A percentile compares a stretch with the other conserved stretches of the same genome.
phyloP scores from a whole-genome alignment of 2,329 filamentous ascomycete genomes.

The Huntiella bhutanensis region DNA sequence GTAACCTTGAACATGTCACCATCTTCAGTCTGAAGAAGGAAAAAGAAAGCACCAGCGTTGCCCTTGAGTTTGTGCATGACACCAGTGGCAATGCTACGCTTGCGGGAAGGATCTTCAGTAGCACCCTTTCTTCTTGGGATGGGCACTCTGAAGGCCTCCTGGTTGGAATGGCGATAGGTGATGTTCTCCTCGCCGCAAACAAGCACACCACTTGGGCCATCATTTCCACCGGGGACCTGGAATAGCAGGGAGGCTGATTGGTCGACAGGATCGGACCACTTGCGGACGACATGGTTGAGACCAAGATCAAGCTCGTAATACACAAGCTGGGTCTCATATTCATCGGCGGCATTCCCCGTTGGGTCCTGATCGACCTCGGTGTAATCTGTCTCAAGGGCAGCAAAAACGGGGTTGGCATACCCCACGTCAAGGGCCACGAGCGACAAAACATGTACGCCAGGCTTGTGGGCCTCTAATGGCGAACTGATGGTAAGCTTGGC shows the following conservation, averaged over 20 bases:
- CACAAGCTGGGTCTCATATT: conserved; percentile 76
- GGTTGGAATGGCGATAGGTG: conserved; percentile 92
- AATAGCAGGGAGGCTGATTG: conserved; percentile 77
- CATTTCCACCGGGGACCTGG: conserved; percentile 82
- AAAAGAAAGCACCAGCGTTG: conserved; percentile 76
- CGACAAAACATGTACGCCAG: conserved; percentile 75
- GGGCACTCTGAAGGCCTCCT: conserved; percentile 70
- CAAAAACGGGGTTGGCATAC: conserved; percentile 94
- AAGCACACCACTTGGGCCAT: conserved; percentile 84
- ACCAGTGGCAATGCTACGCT: conserved; percentile 69
- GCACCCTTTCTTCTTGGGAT: conserved; percentile 74
- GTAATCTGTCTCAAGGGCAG: conserved; percentile 85
- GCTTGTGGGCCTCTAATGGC: conserved; percentile 86
- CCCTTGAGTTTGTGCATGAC: conserved; percentile 95
- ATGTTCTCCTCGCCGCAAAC: conserved; percentile 90
- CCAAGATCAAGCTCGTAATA: conserved; percentile 97
- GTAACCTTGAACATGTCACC: conserved; percentile 97
- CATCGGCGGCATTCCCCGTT: conserved; percentile 60
- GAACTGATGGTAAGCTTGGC: conserved; percentile 94
- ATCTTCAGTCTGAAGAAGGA: conserved; percentile 86
- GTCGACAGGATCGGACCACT: conserved; percentile 90
- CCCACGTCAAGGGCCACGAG: conserved; percentile 82
- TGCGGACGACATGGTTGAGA: conserved; percentile 88
- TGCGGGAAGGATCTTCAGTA: conserved; percentile 81
- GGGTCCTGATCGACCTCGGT: conserved; percentile 80